phyloP scores from a whole-genome alignment of 495 filamentous ascomycete species.

The Aspergillus bertholletiae region DNA sequence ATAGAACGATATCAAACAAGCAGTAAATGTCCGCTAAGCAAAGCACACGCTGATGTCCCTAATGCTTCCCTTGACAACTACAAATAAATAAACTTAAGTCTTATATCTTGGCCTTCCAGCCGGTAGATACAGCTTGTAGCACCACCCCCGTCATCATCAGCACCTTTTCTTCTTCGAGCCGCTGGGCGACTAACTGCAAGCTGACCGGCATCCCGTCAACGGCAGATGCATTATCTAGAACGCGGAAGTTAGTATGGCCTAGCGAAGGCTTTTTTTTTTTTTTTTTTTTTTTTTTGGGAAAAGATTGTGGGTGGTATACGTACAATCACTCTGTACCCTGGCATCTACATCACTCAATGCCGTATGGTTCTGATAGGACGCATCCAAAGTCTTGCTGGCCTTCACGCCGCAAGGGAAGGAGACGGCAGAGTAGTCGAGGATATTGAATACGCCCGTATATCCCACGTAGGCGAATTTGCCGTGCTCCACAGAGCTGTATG shows the following conservation, averaged over 20 bases:
- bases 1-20: too few relatives aligned
- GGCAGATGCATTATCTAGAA: background rate
- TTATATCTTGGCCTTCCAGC: background rate
- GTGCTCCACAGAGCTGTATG: slow-evolving; percentile 15
- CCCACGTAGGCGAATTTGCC: slow-evolving; percentile 14
- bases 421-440: slow-evolving; percentile 17
- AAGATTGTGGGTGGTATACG: background rate
- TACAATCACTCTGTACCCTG: background rate
- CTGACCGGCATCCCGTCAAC: slow-evolving; percentile 32
- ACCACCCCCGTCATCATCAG: slow-evolving; percentile 16
- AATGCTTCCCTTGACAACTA: too few relatives aligned
- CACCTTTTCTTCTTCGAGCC: slow-evolving; percentile 46
- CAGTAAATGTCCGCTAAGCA: too few relatives aligned
- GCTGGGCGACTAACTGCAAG: slow-evolving; percentile 42
- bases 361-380: background rate
- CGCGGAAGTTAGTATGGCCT: too few relatives aligned
- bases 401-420: slow-evolving; percentile 14
- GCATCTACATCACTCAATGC: slow-evolving; percentile 5
- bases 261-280: too few relatives aligned
- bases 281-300: too few relatives aligned
- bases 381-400: slow-evolving; percentile 1
- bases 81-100: too few relatives aligned
- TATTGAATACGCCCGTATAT: slow-evolving; percentile 18
- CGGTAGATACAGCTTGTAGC: background rate
- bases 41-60: too few relatives aligned